These are phyloP conservation scores for Calocybe gambosa DNA, from an alignment of 1,284 basidiomycete genomes.

Conservation along the genomic window DNA sequence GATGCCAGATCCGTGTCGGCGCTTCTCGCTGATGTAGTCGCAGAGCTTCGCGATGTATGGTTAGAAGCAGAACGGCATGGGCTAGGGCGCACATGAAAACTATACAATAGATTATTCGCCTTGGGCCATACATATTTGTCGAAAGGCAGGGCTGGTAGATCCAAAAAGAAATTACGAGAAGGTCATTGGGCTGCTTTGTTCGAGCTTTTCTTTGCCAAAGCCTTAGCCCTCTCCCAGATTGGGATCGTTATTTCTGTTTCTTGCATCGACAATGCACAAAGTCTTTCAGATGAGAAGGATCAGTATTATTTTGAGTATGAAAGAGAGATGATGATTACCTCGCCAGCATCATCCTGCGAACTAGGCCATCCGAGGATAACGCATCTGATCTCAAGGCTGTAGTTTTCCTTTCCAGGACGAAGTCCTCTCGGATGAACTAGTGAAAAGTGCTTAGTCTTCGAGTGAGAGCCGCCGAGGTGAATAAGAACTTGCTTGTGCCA, in stretches of 20 bases:
- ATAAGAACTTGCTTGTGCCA: conserved; percentile 42
- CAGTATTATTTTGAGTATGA: background rate
- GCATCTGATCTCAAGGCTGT: conserved; percentile 11
- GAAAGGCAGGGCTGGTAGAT: background rate
- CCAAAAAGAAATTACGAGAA: conserved; percentile 4
- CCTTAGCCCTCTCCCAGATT: conserved; percentile 44
- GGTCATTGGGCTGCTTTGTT: conserved; percentile 7
- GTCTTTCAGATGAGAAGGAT: conserved; percentile 26
- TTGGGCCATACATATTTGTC: background rate
- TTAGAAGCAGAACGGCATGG: conserved; percentile 55
- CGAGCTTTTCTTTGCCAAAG: conserved; percentile 30
- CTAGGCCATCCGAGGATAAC: conserved; percentile 55
- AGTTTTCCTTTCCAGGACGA: conserved; percentile 53
- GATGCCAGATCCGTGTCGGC: conserved; percentile 36
- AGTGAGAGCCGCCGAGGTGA: conserved; percentile 6
- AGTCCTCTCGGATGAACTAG: conserved; percentile 71
- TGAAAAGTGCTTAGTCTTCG: background rate
- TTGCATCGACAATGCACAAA: conserved; percentile 45
- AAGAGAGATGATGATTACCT: conserved; percentile 38
- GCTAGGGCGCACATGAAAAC: conserved; percentile 34
- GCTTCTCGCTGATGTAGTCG: conserved; percentile 47
- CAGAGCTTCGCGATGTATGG: conserved; percentile 61
- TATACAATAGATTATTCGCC: background rate
- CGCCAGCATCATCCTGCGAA: conserved; percentile 57
- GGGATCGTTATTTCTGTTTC: conserved; percentile 36